A percentile compares a stretch with the other conserved stretches of the same genome.
These are phyloP conservation scores for Suillus spraguei DNA, from an alignment of 768 basidiomycete genomes.

Conservation along the genomic window DNA sequence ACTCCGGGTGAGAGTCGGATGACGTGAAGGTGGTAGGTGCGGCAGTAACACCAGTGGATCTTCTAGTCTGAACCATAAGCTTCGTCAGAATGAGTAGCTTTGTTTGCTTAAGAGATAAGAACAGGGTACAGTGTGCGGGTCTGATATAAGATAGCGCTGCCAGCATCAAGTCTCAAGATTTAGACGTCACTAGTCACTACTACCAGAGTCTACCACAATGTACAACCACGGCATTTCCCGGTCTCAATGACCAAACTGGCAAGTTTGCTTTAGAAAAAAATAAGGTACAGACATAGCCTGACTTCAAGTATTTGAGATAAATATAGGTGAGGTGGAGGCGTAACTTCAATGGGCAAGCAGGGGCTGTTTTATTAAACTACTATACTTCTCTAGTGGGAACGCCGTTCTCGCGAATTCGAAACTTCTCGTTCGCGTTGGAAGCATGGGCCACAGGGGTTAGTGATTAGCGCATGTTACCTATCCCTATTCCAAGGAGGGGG, in stretches of 20 bases:
- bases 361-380: neutral
- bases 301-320: neutral
- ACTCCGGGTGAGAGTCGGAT: neutral
- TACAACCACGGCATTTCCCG: slow-evolving; percentile 1
- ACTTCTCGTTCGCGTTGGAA: neutral
- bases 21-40: neutral
- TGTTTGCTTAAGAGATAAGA: neutral
- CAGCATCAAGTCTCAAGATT: neutral
- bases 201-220: neutral
- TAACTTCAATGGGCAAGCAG: neutral
- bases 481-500: neutral
- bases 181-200: neutral
- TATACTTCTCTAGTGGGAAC: neutral
- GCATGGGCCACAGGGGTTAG: neutral
- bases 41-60: slow-evolving; percentile 9
- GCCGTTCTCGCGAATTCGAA: neutral
- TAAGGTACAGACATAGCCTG: neutral
- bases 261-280: neutral
- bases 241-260: too few species aligned
- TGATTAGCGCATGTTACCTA: neutral
- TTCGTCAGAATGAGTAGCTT: neutral
- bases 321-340: neutral
- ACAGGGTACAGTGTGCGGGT: slow-evolving; percentile 30
- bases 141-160: slow-evolving; percentile 66
- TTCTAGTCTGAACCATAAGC: slow-evolving; percentile 30